A percentile compares a stretch with the other conserved stretches of the same genome.
phyloP scores from a whole-genome alignment of 371 early-diverging fungal species.

The Mortierella sp. region DNA sequence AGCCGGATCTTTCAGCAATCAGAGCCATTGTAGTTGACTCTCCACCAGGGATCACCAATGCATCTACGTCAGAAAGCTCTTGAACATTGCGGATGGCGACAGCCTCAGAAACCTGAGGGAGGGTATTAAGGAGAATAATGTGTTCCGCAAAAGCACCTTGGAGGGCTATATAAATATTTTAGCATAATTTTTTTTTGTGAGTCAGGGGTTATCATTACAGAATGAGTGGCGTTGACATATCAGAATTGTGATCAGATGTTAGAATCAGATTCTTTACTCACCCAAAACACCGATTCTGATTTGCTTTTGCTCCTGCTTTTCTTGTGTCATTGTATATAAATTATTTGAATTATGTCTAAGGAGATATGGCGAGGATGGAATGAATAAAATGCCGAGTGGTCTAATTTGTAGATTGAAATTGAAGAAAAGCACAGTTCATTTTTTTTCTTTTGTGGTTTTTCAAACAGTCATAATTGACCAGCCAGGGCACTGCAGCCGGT shows the following conservation, averaged over 20 bases:
- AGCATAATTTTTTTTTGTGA: neutral
- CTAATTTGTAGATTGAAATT: neutral
- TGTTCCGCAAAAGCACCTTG: constrained; percentile 97
- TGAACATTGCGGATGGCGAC: constrained; percentile 79
- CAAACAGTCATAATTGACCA: neutral
- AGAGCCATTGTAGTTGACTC: constrained; percentile 95
- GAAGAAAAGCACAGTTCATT: neutral
- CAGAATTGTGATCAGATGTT: constrained; percentile 16
- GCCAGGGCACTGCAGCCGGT: too few relatives aligned
- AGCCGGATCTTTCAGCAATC: constrained; percentile 86
- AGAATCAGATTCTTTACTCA: constrained; percentile 3
- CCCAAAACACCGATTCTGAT: constrained; percentile 56
- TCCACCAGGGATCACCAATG: constrained; percentile 95
- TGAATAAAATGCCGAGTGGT: neutral
- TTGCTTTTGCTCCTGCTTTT: constrained; percentile 33
- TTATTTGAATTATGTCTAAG: neutral
- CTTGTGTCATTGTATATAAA: constrained; percentile 25
- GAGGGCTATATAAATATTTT: constrained; percentile 69
- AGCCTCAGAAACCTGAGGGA: constrained; percentile 70
- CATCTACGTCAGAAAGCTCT: constrained; percentile 76
- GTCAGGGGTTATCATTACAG: neutral
- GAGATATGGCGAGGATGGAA: constrained; percentile 6
- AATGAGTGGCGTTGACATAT: neutral
- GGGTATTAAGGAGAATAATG: constrained; percentile 77
- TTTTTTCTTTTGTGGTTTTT: neutral